Evolutionary conservation across 1,284 basidiomycete genomes (phyloP).

Genomic region (Ceratobasidium theobromae): DNA sequence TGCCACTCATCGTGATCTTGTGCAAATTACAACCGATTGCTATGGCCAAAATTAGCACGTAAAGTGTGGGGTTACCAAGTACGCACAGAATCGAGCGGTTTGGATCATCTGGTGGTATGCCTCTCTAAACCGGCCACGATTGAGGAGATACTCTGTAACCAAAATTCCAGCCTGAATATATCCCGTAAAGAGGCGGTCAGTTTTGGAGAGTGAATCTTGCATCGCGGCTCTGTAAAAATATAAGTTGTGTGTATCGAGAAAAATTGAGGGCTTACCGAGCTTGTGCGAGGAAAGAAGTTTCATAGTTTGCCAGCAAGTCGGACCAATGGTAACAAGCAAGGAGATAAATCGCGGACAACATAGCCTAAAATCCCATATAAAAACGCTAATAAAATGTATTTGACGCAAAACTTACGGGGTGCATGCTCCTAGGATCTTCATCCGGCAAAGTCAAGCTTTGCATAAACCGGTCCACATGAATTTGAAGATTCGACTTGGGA

Average conservation of each 20-base stretch:
- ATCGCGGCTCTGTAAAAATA: neutral
- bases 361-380: neutral
- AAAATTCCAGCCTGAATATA: conserved; percentile 21
- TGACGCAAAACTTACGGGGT: conserved; percentile 4
- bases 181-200: conserved; percentile 9
- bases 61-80: neutral
- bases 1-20: conserved; percentile 20
- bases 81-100: conserved; percentile 17
- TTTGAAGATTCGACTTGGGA: conserved; percentile 25
- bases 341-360: conserved; percentile 9
- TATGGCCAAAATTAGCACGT: neutral
- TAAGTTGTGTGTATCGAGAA: neutral
- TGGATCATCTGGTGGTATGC: conserved; percentile 26
- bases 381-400: neutral
- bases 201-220: conserved; percentile 8
- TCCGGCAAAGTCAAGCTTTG: conserved; percentile 20
- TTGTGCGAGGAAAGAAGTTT: conserved; percentile 10
- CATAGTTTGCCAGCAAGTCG: neutral
- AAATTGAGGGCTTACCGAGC: conserved; percentile 12
- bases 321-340: conserved; percentile 27
- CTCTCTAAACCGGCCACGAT: conserved; percentile 16
- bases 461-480: conserved; percentile 33
- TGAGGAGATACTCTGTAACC: conserved; percentile 19
- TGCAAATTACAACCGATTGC: conserved; percentile 34
- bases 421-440: conserved; percentile 17